Percentiles rank a stretch among this genome's conserved stretches.
These are phyloP conservation scores for Laguncularia racemosa DNA, from an alignment of 345 rosid species.

Conservation along the genomic window DNA sequence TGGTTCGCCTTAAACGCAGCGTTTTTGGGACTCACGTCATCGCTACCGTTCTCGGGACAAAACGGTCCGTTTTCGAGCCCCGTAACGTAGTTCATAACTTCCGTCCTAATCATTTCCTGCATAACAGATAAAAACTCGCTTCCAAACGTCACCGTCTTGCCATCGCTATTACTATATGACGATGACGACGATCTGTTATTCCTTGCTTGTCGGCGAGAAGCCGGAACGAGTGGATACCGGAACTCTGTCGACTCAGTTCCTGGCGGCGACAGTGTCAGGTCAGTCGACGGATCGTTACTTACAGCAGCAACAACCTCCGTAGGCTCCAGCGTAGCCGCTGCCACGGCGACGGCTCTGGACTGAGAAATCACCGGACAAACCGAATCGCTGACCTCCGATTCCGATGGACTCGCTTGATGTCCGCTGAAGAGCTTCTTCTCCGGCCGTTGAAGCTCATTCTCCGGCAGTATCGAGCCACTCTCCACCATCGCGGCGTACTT, in stretches of 20 bases:
- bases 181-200: too few species aligned
- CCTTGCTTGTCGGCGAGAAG: too few species aligned
- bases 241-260: slow-evolving; percentile 19
- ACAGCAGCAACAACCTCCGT: not conserved
- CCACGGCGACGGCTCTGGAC: not conserved
- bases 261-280: slow-evolving; percentile 34
- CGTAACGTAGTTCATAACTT: slow-evolving; percentile 38
- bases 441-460: slow-evolving; percentile 4
- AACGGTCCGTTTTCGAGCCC: slow-evolving; percentile 18
- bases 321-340: not conserved
- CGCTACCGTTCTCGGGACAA: not conserved
- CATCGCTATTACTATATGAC: not conserved
- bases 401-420: slow-evolving; percentile 1
- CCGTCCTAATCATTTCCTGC: slow-evolving; percentile 46
- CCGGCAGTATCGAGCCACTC: not conserved
- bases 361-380: not conserved
- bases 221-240: not conserved
- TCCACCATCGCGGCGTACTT: slow-evolving; percentile 7
- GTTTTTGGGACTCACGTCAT: slow-evolving; percentile 4
- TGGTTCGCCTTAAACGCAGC: too few species aligned
- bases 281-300: slow-evolving; percentile 24
- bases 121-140: slow-evolving; percentile 32
- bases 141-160: slow-evolving; percentile 18
- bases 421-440: slow-evolving; percentile 1
- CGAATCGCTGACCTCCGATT: slow-evolving; percentile 2